A percentile compares a stretch with the other conserved stretches of the same genome.
phyloP scores from a whole-genome alignment of 2,329 filamentous ascomycete species.

The Xylariaceae sp. region DNA sequence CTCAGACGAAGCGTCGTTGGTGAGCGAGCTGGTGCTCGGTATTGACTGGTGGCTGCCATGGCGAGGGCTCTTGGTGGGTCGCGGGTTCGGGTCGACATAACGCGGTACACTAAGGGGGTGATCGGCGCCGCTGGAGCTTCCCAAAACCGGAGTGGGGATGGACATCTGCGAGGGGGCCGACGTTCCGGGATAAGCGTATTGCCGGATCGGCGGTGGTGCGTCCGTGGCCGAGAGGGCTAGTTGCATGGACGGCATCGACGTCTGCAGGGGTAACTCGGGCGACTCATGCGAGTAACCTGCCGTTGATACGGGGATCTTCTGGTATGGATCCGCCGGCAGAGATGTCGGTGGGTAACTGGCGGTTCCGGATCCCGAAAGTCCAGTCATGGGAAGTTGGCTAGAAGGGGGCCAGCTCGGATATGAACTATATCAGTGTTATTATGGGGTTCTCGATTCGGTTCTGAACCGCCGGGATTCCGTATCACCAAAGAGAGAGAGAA shows the following conservation, averaged over 20 bases:
- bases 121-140: slow-evolving; percentile 32
- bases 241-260: slow-evolving; percentile 50
- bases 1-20: slow-evolving; percentile 46
- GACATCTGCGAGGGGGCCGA: slow-evolving; percentile 48
- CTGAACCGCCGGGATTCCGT: not conserved
- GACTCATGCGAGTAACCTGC: slow-evolving; percentile 46
- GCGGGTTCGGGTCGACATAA: slow-evolving; percentile 51
- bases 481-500: not conserved
- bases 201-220: slow-evolving; percentile 43
- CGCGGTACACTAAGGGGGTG: slow-evolving; percentile 50
- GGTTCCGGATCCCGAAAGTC: slow-evolving; percentile 44
- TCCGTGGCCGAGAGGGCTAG: slow-evolving; percentile 47
- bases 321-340: slow-evolving; percentile 47
- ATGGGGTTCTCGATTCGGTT: slow-evolving; percentile 7
- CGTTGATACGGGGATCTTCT: slow-evolving; percentile 48
- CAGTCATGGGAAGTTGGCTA: slow-evolving; percentile 41
- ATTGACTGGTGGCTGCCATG: slow-evolving; percentile 51
- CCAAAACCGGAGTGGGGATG: slow-evolving; percentile 34
- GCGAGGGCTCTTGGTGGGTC: slow-evolving; percentile 53
- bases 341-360: slow-evolving; percentile 46
- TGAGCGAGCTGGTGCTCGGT: slow-evolving; percentile 45
- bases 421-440: slow-evolving; percentile 41
- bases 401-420: slow-evolving; percentile 53
- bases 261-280: slow-evolving; percentile 49
- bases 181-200: slow-evolving; percentile 51